Base-by-base conservation (phyloP, 2,329 filamentous ascomycete species). In the Arthrobotrys iridis region DNA sequence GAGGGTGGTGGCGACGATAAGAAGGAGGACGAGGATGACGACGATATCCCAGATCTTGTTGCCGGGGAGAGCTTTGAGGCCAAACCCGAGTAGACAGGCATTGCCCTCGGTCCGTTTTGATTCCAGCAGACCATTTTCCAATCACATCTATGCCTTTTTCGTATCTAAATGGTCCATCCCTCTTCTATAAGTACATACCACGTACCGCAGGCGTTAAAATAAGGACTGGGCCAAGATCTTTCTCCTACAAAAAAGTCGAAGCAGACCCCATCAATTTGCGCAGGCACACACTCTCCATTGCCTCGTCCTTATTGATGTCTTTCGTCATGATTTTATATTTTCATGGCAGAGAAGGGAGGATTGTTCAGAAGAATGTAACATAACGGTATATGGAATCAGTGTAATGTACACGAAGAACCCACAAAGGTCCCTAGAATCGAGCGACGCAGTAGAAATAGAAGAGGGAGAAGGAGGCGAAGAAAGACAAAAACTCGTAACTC, bases 61-160 rank as follows among this genome's bases (percentile, higher is more conserved):
- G 93, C 93, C 82, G 95, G 95, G 82, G 93, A 97, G 88, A 97
- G 92, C 88, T 99, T 99, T 82, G 95, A 99, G 88, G 91, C 89
- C 85, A 97, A 97, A 86, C 93, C 95, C 84, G 93, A 97, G 87
- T 97, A 95, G 86, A 48, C 30, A 40, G 35, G n/a, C 79, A 22
- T 15, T 37, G 8, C 35, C 35, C 26, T 57, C 22, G 33, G 26
- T 65, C 79, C 81, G 80, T 81, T 82, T 80, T 80, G 81, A 81
- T 58, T 33, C 28, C 40, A 60, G 46, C 81, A 81, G 80, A 81
- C 79, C 82, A 82, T 82, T 83, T 82, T 80, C 78, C 80, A 83
- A 82, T 81, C 81, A 80, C 78, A 81, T 80, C 79, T 79, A 81
- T 81, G 82, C 82, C 82, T 80, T 11, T 28, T 55, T 35, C 50